Base-by-base conservation (phyloP, 768 basidiomycete species). In the Mycena kentingensis region DNA sequence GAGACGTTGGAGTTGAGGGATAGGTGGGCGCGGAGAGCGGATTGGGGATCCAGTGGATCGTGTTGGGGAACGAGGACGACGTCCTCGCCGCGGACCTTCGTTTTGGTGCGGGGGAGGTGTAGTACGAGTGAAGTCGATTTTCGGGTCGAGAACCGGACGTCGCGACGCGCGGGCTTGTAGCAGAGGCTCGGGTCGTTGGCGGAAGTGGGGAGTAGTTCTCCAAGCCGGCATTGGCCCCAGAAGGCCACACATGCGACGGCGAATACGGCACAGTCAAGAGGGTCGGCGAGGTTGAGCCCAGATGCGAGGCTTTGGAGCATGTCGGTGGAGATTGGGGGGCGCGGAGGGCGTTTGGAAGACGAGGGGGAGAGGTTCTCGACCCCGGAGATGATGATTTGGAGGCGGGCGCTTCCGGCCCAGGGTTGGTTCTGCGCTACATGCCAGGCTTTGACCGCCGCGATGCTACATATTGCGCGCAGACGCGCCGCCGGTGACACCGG, bases 381-480 rank as follows among this genome's bases (percentile, higher is more conserved):
- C n/a, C n/a, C n/a, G n/a, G n/a, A n/a, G n/a, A n/a, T n/a, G n/a
- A n/a, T 52, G 16, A 67, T 62, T n/a, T 46, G 29, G 0, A 73
- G 63, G 0, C 53, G 52, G 1, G 27, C 1, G 0, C 58, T 42
- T 0, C 63, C 65, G 0, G 57, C 35, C 66, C 66, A 75, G 0
- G 51, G 29, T 2, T 58, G 27, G 7, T 54, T 36, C 24, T 73
- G 65, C 12, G 61, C 31, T 15, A 63, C 51, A 35, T 75, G 73
- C 70, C 71, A 75, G 0, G 69, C 67, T 10, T 61, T 65, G 2
- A 74, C n/a, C 0, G 53, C 71, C 8, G 56, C 46, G 5, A 71
- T 44, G 15, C 67, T 53, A 22, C n/a, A n/a, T n/a, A n/a, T 63
- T 64, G 3, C 51, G 41, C 10, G 66, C 46, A 0, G 69, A 56